phyloP scores from a whole-genome alignment of 2,329 filamentous ascomycete species.

The Trichoderma lentiforme region DNA sequence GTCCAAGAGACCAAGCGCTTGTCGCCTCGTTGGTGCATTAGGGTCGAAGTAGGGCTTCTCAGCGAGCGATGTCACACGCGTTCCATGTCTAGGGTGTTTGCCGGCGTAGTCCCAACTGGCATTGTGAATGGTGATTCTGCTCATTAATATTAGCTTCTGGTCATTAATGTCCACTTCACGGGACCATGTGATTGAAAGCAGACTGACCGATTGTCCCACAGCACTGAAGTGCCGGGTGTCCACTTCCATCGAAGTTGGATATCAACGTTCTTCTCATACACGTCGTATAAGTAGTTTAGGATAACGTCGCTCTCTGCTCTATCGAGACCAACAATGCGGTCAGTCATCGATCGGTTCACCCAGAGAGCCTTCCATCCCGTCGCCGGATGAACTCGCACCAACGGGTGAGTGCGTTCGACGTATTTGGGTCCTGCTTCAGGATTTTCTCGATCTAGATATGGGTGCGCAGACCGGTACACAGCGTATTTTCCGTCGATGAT shows the following conservation, averaged over 20 bases:
- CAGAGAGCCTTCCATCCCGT: conserved; percentile 73
- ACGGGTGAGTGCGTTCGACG: conserved; percentile 64
- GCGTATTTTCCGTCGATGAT: conserved; percentile 66
- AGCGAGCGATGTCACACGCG: conserved; percentile 65
- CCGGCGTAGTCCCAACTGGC: conserved; percentile 72
- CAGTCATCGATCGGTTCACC: conserved; percentile 69
- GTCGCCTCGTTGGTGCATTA: conserved; percentile 61
- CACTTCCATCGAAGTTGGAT: conserved; percentile 71
- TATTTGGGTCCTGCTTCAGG: conserved; percentile 60
- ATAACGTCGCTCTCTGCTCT: conserved; percentile 66
- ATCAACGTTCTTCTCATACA: conserved; percentile 67
- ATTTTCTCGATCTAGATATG: conserved; percentile 62
- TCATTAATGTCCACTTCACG: background rate
- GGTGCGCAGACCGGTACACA: conserved; percentile 63
- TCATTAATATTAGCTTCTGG: background rate
- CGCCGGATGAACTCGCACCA: conserved; percentile 68
- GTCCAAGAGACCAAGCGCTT: conserved; percentile 63
- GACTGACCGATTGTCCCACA: conserved; percentile 66
- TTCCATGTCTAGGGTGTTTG: conserved; percentile 65
- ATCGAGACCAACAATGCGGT: conserved; percentile 65
- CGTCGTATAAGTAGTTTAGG: conserved; percentile 62
- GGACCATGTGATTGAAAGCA: background rate
- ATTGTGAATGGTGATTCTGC: conserved; percentile 68
- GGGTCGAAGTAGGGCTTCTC: conserved; percentile 68
- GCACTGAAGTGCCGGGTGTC: conserved; percentile 62